phyloP scores from a whole-genome alignment of 192 early-diverging fungal species.

The Backusella westeae region DNA sequence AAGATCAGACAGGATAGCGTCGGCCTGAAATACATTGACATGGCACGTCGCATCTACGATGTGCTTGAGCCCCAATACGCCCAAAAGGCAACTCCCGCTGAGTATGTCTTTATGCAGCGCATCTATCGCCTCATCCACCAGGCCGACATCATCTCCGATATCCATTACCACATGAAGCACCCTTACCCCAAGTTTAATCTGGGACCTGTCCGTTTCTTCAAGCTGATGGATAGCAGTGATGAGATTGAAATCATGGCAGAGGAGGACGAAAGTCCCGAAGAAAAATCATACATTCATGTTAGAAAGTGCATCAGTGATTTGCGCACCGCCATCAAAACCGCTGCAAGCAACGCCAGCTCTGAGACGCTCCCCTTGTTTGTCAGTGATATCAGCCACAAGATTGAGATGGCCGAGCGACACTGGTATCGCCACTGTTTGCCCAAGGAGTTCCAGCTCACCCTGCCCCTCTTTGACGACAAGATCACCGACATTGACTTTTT shows the following conservation, averaged over 20 bases:
- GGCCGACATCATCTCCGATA: background rate
- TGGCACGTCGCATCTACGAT: conserved; percentile 1
- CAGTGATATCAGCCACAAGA: background rate
- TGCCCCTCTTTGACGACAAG: conserved; percentile 16
- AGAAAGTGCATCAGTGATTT: background rate
- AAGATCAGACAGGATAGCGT: background rate
- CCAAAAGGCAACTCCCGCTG: background rate
- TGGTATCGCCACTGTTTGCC: conserved; percentile 13
- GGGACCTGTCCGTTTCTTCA: background rate
- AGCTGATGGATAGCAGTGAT: background rate
- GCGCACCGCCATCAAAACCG: background rate
- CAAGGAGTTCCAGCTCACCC: background rate
- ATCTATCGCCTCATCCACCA: background rate
- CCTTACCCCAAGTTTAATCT: too few species aligned
- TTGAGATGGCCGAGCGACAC: conserved; percentile 11
- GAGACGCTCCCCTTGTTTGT: background rate
- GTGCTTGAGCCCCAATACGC: background rate
- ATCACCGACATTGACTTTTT: conserved; percentile 1
- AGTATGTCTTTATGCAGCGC: background rate
- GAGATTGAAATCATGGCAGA: background rate
- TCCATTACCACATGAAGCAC: background rate
- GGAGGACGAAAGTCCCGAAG: background rate
- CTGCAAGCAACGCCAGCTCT: background rate
- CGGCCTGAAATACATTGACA: background rate
- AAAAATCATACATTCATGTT: background rate